Conservation (phyloP, 495 filamentous ascomycete species). For the Aspergillus ostianus region DNA sequence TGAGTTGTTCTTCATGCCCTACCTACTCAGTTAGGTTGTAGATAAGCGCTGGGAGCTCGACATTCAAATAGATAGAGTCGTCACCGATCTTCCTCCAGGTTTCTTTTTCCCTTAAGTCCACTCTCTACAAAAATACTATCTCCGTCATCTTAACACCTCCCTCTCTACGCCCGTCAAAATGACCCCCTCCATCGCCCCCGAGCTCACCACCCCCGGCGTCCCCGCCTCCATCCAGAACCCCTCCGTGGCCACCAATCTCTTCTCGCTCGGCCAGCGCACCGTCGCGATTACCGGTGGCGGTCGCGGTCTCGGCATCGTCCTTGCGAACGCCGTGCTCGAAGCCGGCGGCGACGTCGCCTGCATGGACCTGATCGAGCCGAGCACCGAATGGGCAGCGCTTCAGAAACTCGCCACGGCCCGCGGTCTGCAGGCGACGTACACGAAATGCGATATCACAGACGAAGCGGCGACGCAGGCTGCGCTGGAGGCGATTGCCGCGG, state of each 20-base stretch:
- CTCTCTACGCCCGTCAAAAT: slow-evolving; percentile 16
- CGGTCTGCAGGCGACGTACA: slow-evolving; percentile 45
- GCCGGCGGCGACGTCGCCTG: slow-evolving; percentile 64
- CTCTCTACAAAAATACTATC: no score
- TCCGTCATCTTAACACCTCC: no score
- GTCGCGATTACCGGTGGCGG: slow-evolving; percentile 70
- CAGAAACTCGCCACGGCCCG: slow-evolving; percentile 47
- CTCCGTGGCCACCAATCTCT: slow-evolving; percentile 26
- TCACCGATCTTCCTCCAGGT: no score
- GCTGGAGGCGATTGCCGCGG: slow-evolving; percentile 43
- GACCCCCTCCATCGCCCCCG: slow-evolving; percentile 28
- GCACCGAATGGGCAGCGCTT: slow-evolving; percentile 37
- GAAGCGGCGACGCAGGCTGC: slow-evolving; percentile 36
- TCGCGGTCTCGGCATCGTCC: slow-evolving; percentile 62
- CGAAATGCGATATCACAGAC: slow-evolving; percentile 59
- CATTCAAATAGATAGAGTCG: slow-evolving; percentile 1
- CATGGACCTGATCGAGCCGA: slow-evolving; percentile 59
- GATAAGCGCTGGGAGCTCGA: slow-evolving; percentile 13
- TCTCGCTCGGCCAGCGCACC: slow-evolving; percentile 61
- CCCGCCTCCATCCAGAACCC: slow-evolving; percentile 27
- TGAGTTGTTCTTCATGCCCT: slow-evolving; percentile 6
- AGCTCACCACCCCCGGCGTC: slow-evolving; percentile 23
- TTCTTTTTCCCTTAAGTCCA: no score
- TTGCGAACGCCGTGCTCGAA: slow-evolving; percentile 64
- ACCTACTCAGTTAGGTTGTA: slow-evolving; percentile 19